These are phyloP conservation scores for Pseudogymnoascus sp. DNA, from an alignment of 2,329 filamentous ascomycete genomes.

Conservation along the genomic window DNA sequence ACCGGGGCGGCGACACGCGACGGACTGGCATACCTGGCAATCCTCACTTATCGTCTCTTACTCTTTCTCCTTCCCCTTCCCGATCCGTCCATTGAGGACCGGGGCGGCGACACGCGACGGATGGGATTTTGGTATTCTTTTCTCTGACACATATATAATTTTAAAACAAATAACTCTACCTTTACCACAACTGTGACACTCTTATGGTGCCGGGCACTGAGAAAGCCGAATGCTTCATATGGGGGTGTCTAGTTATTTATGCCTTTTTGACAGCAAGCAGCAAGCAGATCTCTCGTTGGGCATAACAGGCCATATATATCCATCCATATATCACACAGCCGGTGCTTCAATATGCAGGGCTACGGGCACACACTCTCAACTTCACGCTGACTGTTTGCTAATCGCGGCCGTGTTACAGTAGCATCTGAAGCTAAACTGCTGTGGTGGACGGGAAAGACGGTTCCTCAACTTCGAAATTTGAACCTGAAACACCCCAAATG, in stretches of 20 bases:
- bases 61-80: not conserved
- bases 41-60: not conserved
- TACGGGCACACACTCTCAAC: not conserved
- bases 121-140: conserved; percentile 13
- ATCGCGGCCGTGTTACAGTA: not conserved
- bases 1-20: not conserved
- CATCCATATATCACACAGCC: not conserved
- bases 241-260: not conserved
- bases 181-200: not conserved
- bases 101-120: not conserved
- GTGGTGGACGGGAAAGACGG: not conserved
- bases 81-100: not conserved
- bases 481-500: not conserved
- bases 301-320: not conserved
- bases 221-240: not conserved
- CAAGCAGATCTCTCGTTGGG: not conserved
- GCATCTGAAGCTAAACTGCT: not conserved
- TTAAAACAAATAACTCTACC: not conserved
- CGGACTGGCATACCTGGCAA: too few relatives aligned
- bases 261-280: not conserved
- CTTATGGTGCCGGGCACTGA: not conserved
- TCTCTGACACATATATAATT: conserved; percentile 3
- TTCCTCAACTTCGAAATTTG: not conserved
- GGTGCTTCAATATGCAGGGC: not conserved
- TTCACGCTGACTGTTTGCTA: not conserved